These are phyloP conservation scores for Pythium sp. DNA, from an alignment of 352 stramenopile species.

Conservation along the genomic window DNA sequence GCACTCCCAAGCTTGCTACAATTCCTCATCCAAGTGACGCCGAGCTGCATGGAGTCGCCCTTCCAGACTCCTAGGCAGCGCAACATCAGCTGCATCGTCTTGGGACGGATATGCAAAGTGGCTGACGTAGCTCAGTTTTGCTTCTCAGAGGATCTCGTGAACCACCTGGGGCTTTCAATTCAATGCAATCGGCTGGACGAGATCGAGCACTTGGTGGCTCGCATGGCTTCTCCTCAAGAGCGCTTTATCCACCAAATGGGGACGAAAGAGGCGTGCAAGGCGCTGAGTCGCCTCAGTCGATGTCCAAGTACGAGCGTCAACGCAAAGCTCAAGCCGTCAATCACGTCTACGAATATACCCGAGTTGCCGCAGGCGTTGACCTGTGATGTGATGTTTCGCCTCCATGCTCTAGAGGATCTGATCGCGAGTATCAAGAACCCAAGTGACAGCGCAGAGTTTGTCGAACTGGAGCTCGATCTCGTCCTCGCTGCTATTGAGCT, in stretches of 20 bases:
- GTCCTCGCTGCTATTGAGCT: conserved; percentile 57
- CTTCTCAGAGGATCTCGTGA: conserved; percentile 60
- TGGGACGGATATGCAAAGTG: conserved; percentile 50
- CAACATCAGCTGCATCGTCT: conserved; percentile 71
- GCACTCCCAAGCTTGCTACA: conserved; percentile 45
- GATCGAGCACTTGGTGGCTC: conserved; percentile 38
- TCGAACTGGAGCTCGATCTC: conserved; percentile 33
- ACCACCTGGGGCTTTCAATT: conserved; percentile 65
- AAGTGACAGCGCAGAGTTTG: conserved; percentile 50
- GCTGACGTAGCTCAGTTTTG: conserved; percentile 29
- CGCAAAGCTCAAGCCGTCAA: conserved; percentile 35
- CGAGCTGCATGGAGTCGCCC: conserved; percentile 50
- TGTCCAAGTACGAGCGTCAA: conserved; percentile 41
- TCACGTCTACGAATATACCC: conserved; percentile 46
- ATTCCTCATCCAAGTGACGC: conserved; percentile 50
- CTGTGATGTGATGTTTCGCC: conserved; percentile 54
- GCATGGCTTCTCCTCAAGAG: conserved; percentile 25
- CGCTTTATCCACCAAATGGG: conserved; percentile 46
- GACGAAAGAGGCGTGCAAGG: conserved; percentile 54
- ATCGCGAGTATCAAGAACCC: conserved; percentile 44
- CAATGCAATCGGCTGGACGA: conserved; percentile 74
- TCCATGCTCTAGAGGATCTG: conserved; percentile 73
- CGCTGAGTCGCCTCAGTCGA: conserved; percentile 45
- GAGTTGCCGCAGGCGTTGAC: conserved; percentile 59
- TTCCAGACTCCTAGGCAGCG: conserved; percentile 50